These are phyloP conservation scores for Leucosporidium creatinivorum DNA, from an alignment of 768 basidiomycete genomes.

Conservation along the genomic window DNA sequence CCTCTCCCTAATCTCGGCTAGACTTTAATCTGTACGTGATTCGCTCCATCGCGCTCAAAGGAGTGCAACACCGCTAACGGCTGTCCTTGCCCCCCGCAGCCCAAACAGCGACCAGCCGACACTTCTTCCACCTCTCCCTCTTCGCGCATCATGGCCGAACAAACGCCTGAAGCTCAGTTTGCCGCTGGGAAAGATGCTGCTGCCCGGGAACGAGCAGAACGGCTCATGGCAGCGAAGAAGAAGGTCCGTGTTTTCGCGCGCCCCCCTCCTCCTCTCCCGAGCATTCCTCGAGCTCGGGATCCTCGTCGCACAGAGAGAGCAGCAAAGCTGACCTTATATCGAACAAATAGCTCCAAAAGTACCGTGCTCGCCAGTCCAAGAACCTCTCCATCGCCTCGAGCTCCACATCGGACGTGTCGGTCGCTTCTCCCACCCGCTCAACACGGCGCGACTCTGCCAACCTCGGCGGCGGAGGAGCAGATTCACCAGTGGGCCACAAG, in stretches of 20 bases:
- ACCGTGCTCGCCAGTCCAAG: constrained; percentile 30
- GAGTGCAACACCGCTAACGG: too few species aligned
- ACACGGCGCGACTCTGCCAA: constrained; percentile 10
- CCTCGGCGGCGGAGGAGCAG: constrained; percentile 8
- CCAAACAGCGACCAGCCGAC: neutral
- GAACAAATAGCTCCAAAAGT: constrained; percentile 31
- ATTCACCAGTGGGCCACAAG: neutral
- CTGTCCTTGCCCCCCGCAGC: too few species aligned
- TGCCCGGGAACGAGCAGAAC: constrained; percentile 32
- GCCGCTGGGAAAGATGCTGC: constrained; percentile 25
- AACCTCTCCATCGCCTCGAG: neutral
- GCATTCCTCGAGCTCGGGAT: neutral
- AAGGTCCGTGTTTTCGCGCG: constrained; percentile 27
- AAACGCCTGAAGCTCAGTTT: neutral
- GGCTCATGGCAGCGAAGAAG: constrained; percentile 34
- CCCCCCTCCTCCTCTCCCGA: neutral
- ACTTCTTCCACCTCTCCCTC: neutral
- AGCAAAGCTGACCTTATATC: neutral
- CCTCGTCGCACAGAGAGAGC: neutral
- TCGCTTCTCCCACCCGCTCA: constrained; percentile 6
- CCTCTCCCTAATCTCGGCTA: neutral
- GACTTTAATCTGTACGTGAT: neutral
- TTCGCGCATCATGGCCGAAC: neutral
- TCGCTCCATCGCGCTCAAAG: too few species aligned
- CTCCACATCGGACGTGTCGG: constrained; percentile 8